A percentile compares a stretch with the other conserved stretches of the same genome.
Evolutionary conservation across 306 rosid genomes (phyloP).

Genomic region (Rosa lucieae): DNA sequence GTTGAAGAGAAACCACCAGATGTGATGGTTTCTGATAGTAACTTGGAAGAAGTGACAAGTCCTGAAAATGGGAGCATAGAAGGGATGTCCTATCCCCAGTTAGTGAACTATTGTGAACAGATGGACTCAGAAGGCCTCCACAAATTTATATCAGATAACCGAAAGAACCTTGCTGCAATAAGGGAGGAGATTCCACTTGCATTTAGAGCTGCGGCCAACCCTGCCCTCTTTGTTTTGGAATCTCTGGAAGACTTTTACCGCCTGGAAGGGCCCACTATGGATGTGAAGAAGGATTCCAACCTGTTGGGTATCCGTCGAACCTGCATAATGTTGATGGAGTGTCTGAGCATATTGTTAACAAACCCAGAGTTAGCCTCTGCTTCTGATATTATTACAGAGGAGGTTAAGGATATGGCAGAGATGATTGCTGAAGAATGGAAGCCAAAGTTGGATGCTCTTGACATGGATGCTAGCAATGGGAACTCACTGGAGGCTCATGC

Average conservation of each 20-base stretch:
- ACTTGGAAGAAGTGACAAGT: conserved; percentile 43
- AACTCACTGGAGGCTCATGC: conserved; percentile 99
- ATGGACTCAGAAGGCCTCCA: conserved; percentile 91
- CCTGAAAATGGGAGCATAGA: conserved; percentile 46
- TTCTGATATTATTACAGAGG: conserved; percentile 61
- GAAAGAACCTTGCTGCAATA: conserved; percentile 88
- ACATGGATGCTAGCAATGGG: conserved; percentile 93
- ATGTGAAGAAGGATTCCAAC: conserved; percentile 88
- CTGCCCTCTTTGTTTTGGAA: conserved; percentile 78
- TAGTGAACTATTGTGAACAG: conserved; percentile 70
- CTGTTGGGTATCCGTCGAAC: conserved; percentile 91
- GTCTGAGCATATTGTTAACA: conserved; percentile 67
- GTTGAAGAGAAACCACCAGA: conserved; percentile 62
- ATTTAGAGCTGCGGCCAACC: conserved; percentile 71
- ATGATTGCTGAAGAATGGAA: conserved; percentile 86
- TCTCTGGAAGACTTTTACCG: conserved; percentile 85
- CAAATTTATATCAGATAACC: conserved; percentile 89
- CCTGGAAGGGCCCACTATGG: conserved; percentile 59
- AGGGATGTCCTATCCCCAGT: conserved; percentile 65
- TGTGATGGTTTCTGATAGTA: conserved; percentile 48
- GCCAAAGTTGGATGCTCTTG: conserved; percentile 85
- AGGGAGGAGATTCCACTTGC: conserved; percentile 92
- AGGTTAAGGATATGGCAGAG: conserved; percentile 71
- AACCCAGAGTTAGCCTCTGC: conserved; percentile 39
- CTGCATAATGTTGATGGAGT: conserved; percentile 98